Conservation (phyloP, 305 asterid genomes). For the Solanum aculeatissimum region DNA sequence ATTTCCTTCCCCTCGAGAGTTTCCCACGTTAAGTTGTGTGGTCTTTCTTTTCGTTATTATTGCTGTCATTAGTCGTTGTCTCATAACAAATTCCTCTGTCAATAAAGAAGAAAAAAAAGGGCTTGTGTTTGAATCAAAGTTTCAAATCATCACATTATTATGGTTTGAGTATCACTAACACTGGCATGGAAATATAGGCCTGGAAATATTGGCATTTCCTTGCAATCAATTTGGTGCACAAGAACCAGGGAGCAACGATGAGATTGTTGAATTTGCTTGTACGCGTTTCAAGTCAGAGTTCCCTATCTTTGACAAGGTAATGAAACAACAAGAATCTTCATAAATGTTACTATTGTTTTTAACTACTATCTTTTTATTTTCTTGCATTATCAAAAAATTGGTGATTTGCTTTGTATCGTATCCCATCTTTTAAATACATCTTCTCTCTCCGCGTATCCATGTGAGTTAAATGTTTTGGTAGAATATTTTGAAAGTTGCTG, state of each 20-base stretch:
- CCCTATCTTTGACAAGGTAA: constrained; percentile 65
- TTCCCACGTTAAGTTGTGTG: not conserved
- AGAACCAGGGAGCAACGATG: constrained; percentile 61
- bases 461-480: not conserved
- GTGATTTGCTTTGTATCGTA: not conserved
- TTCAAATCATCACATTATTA: not conserved
- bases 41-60: not conserved
- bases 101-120: not conserved
- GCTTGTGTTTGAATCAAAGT: not conserved
- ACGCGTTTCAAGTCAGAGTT: constrained; percentile 48
- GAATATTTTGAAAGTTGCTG: not conserved
- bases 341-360: not conserved
- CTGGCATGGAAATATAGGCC: constrained; percentile 22
- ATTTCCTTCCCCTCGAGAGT: not conserved
- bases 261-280: constrained; percentile 20
- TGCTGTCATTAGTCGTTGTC: not conserved
- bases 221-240: constrained; percentile 88
- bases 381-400: not conserved
- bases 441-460: not conserved
- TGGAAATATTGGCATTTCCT: constrained; percentile 76
- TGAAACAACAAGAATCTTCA: not conserved
- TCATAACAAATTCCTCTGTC: not conserved
- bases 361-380: not conserved
- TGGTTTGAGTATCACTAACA: not conserved
- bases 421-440: not conserved